phyloP scores from a whole-genome alignment of 768 basidiomycete species.

The Rhodotorula diobovata region DNA sequence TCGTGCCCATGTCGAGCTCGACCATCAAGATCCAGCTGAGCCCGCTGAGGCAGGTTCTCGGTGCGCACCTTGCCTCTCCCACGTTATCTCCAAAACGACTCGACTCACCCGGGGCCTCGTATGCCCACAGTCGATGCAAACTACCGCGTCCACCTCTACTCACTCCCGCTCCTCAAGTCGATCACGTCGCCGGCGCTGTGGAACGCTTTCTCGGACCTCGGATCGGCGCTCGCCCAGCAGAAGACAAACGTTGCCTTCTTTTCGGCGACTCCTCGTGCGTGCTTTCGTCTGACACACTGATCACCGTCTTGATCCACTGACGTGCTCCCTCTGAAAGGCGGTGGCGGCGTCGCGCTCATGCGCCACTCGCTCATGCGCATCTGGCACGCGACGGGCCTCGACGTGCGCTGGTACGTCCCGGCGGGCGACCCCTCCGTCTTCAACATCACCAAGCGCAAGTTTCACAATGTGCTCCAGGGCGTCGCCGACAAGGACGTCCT shows the following conservation, averaged over 20 bases:
- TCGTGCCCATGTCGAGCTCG: conserved; percentile 15
- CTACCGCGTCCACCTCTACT: conserved; percentile 21
- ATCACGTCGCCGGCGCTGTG: conserved; percentile 49
- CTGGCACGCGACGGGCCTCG: conserved; percentile 70
- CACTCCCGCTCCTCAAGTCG: conserved; percentile 1
- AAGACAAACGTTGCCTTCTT: conserved; percentile 89
- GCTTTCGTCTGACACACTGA: too few species aligned
- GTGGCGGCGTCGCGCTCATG: conserved; percentile 93
- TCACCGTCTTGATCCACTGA: too few species aligned
- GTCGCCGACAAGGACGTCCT: conserved; percentile 74
- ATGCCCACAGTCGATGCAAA: conserved; percentile 18
- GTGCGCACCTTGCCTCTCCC: neutral
- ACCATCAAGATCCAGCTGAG: conserved; percentile 15
- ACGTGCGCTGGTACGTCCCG: conserved; percentile 68
- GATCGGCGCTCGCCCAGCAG: conserved; percentile 76
- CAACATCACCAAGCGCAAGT: conserved; percentile 44
- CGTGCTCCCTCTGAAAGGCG: conserved; percentile 43
- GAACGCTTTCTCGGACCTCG: conserved; percentile 74
- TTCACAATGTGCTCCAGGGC: conserved; percentile 65
- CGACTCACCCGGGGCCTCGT: too few species aligned
- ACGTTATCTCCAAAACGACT: too few species aligned
- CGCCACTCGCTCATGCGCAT: conserved; percentile 88
- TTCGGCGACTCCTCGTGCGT: conserved; percentile 77
- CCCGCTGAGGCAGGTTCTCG: conserved; percentile 14
- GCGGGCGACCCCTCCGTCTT: conserved; percentile 36